Conservation (phyloP, 176 grass and related monocot genomes). For the Phyllostachys edulis region DNA sequence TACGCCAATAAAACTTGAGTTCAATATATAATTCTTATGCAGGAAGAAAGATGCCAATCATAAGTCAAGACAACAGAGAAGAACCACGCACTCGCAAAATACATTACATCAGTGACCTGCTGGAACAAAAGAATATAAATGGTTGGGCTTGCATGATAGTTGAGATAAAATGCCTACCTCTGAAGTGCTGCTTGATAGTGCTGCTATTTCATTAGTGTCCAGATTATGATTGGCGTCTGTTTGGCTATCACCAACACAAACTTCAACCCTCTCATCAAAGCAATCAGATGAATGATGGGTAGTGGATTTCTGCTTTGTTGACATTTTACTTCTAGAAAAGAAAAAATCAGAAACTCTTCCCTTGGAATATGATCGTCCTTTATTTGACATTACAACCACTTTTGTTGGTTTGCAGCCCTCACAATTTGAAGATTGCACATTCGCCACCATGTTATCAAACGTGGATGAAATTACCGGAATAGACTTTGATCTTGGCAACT, state of each 20-base stretch:
- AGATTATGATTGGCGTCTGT: background rate
- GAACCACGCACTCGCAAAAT: background rate
- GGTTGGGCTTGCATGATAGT: background rate
- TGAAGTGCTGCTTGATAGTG: conserved; percentile 23
- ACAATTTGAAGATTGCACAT: conserved; percentile 40
- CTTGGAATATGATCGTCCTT: conserved; percentile 60
- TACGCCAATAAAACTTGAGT: background rate
- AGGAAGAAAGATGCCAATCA: background rate
- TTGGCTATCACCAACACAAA: conserved; percentile 9
- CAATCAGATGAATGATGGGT: conserved; percentile 23
- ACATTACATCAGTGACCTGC: background rate
- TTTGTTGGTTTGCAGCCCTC: conserved; percentile 33
- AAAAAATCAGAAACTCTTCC: conserved; percentile 80
- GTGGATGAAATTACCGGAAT: conserved; percentile 44
- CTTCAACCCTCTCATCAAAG: conserved; percentile 20
- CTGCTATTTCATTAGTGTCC: background rate
- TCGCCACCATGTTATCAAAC: conserved; percentile 44
- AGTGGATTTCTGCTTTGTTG: conserved; percentile 32
- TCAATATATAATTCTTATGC: background rate
- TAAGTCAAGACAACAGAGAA: background rate
- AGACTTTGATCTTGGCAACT: conserved; percentile 56
- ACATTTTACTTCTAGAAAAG: conserved; percentile 64
- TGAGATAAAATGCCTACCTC: conserved; percentile 35
- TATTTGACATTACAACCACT: conserved; percentile 35
- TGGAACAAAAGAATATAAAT: background rate